These are phyloP conservation scores for Venturia asperata DNA, from an alignment of 2,329 filamentous ascomycete species.

Conservation along the genomic window DNA sequence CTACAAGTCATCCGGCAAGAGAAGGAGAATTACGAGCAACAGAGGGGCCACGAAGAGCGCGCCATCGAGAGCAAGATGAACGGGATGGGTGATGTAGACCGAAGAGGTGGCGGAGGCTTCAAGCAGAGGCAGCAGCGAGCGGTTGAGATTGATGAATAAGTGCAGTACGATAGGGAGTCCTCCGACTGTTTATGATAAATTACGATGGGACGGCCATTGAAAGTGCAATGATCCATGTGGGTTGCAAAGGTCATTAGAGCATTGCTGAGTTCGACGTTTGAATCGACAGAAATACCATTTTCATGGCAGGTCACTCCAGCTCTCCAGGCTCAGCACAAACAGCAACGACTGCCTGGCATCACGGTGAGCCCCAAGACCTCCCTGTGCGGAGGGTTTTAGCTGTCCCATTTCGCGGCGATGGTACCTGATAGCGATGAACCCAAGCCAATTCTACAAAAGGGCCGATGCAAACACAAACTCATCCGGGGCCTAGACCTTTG, in stretches of 20 bases:
- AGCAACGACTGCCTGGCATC: not conserved
- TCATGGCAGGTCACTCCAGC: not conserved
- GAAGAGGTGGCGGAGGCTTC: slow-evolving; percentile 16
- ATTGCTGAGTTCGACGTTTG: not conserved
- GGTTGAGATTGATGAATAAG: slow-evolving; percentile 14
- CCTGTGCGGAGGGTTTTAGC: no score
- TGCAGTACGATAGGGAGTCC: slow-evolving; percentile 3
- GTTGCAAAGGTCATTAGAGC: not conserved
- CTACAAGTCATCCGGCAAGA: slow-evolving; percentile 70
- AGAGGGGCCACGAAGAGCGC: slow-evolving; percentile 70
- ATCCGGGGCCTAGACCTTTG: not conserved
- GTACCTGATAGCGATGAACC: not conserved
- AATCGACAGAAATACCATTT: not conserved
- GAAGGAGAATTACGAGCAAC: slow-evolving; percentile 68
- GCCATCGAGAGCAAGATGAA: slow-evolving; percentile 61
- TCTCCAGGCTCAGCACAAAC: not conserved
- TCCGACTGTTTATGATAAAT: slow-evolving; percentile 1
- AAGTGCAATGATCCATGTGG: slow-evolving; percentile 2
- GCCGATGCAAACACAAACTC: not conserved
- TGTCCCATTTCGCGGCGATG: no score
- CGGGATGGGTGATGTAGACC: slow-evolving; percentile 20
- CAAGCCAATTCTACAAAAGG: not conserved
- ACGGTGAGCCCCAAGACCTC: not conserved
- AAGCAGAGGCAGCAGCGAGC: slow-evolving; percentile 14
- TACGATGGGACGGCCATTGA: not conserved